Evolutionary conservation across 2,329 filamentous ascomycete genomes (phyloP).

Genomic region (Leptoxyphium fumago): DNA sequence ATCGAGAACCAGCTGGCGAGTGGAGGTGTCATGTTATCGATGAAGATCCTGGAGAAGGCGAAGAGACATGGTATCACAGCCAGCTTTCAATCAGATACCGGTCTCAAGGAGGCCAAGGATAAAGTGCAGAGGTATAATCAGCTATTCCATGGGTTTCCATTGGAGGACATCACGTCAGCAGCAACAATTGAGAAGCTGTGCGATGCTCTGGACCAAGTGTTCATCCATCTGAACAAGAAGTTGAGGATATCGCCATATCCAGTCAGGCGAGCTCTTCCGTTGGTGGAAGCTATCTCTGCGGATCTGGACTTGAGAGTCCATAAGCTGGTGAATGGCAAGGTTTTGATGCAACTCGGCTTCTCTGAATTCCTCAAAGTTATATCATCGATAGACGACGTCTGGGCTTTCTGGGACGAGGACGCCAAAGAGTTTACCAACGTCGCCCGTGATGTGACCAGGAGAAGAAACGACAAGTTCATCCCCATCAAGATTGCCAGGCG

Average conservation of each 20-base stretch:
- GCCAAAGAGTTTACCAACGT: conserved; percentile 97
- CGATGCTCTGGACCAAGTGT: conserved; percentile 79
- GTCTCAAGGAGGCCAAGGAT: conserved; percentile 88
- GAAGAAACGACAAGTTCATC: conserved; percentile 94
- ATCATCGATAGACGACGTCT: conserved; percentile 70
- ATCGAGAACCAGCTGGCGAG: conserved; percentile 81
- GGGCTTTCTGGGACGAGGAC: conserved; percentile 86
- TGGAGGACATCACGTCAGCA: conserved; percentile 87
- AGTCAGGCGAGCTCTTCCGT: conserved; percentile 72
- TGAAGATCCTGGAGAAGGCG: conserved; percentile 90
- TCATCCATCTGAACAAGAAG: conserved; percentile 94
- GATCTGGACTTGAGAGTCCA: conserved; percentile 83
- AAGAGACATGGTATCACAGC: conserved; percentile 97
- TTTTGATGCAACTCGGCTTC: conserved; percentile 84
- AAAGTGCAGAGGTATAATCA: conserved; percentile 98
- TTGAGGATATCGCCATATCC: conserved; percentile 92
- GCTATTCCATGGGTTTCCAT: conserved; percentile 92
- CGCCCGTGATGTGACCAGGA: conserved; percentile 82
- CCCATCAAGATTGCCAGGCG: conserved; percentile 89
- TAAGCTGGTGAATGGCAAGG: conserved; percentile 67
- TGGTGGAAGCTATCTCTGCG: conserved; percentile 93
- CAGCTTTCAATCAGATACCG: conserved; percentile 91
- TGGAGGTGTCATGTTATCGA: conserved; percentile 75
- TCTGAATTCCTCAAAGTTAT: conserved; percentile 79
- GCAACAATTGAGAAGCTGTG: conserved; percentile 78